A percentile compares a stretch with the other conserved stretches of the same genome.
These are phyloP conservation scores for Fraxinus xanthoxyloides DNA, from an alignment of 305 asterid genomes.

Conservation along the genomic window DNA sequence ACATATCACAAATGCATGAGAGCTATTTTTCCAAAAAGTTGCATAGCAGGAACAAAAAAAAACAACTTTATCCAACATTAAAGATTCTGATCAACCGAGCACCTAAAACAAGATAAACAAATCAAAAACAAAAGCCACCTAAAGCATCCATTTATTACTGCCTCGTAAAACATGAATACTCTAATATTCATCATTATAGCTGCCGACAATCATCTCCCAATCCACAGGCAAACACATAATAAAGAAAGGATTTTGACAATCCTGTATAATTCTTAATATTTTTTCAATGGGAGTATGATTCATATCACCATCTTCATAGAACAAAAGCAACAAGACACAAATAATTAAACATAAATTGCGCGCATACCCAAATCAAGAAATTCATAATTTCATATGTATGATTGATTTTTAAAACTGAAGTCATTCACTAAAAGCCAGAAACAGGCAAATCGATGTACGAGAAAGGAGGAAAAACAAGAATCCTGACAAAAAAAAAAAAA, in stretches of 20 bases:
- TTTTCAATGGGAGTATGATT: background rate
- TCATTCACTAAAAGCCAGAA: background rate
- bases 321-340: background rate
- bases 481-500: background rate
- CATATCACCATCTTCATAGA: background rate
- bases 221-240: background rate
- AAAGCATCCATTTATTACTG: background rate
- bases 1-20: background rate
- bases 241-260: background rate
- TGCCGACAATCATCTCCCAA: background rate
- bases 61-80: background rate
- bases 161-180: background rate
- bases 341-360: background rate
- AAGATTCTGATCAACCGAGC: background rate
- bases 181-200: background rate
- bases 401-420: constrained; percentile 1
- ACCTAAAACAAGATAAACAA: background rate
- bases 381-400: background rate
- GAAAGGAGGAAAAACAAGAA: background rate
- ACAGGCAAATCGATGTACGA: constrained; percentile 11
- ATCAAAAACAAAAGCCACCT: background rate
- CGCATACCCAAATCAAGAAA: background rate
- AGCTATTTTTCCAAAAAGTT: no score
- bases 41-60: background rate
- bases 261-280: background rate